A percentile compares a stretch with the other conserved stretches of the same genome.
Conservation (phyloP, 306 rosid genomes). For the Lotus japonicus region DNA sequence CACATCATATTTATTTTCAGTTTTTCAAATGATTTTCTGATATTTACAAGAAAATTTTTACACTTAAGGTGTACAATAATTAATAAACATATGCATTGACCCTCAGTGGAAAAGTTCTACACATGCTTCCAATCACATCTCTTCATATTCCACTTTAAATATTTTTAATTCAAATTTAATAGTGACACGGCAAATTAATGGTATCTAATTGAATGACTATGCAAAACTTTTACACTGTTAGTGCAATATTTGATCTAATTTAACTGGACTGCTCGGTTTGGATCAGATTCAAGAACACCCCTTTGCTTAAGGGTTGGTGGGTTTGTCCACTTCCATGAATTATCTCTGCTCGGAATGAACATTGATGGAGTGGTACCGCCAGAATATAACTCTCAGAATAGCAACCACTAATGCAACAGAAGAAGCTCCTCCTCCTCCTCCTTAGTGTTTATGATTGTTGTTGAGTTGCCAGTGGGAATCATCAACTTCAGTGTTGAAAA, state of each 20-base stretch:
- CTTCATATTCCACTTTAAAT: too few relatives aligned
- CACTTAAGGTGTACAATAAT: background rate
- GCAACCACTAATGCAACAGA: background rate
- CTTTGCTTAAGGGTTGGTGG: background rate
- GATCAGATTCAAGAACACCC: background rate
- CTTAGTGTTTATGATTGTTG: background rate
- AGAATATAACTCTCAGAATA: background rate
- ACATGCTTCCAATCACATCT: too few relatives aligned
- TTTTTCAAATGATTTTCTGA: background rate
- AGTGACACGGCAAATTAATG: too few relatives aligned
- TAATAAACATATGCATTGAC: too few relatives aligned
- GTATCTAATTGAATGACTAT: too few relatives aligned
- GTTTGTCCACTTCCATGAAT: constrained; percentile 3
- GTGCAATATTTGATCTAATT: too few relatives aligned
- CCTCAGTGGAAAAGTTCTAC: too few relatives aligned
- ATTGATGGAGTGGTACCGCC: background rate
- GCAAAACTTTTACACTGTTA: too few relatives aligned
- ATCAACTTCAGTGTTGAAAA: constrained; percentile 62
- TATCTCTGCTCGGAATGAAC: background rate
- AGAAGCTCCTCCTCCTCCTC: background rate
- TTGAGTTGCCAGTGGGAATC: constrained; percentile 36
- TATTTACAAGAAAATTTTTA: background rate
- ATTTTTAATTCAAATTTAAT: too few relatives aligned
- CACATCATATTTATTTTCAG: background rate
- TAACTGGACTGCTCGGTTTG: background rate